Percentiles rank a stretch among this genome's conserved stretches.
phyloP scores from a whole-genome alignment of 768 basidiomycete species.

The Clitopilus passeckerianus region DNA sequence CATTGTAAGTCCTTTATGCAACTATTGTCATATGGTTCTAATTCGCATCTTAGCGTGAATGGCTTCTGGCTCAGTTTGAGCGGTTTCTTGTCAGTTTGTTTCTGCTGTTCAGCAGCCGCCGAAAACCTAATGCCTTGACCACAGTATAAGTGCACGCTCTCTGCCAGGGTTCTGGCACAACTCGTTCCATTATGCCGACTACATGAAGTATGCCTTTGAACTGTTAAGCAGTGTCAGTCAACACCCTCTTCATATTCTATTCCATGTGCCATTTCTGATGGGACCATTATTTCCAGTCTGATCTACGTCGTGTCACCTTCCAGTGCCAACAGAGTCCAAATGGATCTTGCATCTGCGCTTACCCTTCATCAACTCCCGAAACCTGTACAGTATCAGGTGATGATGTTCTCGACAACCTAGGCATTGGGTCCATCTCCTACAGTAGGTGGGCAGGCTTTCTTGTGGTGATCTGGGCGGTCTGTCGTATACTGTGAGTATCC shows the following conservation, averaged over 20 bases:
- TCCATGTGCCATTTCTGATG: slow-evolving; percentile 13
- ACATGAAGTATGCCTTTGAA: slow-evolving; percentile 40
- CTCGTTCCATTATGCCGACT: slow-evolving; percentile 52
- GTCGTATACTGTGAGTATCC: slow-evolving; percentile 33
- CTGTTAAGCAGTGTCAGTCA: slow-evolving; percentile 27
- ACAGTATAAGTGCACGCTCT: slow-evolving; percentile 46
- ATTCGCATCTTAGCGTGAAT: slow-evolving; percentile 24
- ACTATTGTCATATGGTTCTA: neutral
- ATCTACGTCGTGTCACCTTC: slow-evolving; percentile 42
- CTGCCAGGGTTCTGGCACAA: slow-evolving; percentile 57
- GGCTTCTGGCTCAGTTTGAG: slow-evolving; percentile 57
- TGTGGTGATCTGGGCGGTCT: slow-evolving; percentile 38
- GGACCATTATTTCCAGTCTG: slow-evolving; percentile 25
- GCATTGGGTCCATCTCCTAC: slow-evolving; percentile 37
- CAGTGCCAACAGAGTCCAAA: slow-evolving; percentile 28
- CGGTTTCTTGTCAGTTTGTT: slow-evolving; percentile 32
- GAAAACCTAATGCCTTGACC: neutral
- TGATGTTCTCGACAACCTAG: slow-evolving; percentile 43
- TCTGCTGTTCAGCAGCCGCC: neutral
- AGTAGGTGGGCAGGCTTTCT: slow-evolving; percentile 41
- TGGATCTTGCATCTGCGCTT: slow-evolving; percentile 41
- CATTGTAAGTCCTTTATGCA: slow-evolving; percentile 26
- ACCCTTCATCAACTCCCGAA: slow-evolving; percentile 38
- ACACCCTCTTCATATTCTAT: slow-evolving; percentile 10
- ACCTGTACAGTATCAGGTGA: slow-evolving; percentile 43